Percentiles rank a stretch among this genome's conserved stretches.
Evolutionary conservation across 1,284 basidiomycete species (phyloP).

Genomic region (Ceratobasidium sp.): DNA sequence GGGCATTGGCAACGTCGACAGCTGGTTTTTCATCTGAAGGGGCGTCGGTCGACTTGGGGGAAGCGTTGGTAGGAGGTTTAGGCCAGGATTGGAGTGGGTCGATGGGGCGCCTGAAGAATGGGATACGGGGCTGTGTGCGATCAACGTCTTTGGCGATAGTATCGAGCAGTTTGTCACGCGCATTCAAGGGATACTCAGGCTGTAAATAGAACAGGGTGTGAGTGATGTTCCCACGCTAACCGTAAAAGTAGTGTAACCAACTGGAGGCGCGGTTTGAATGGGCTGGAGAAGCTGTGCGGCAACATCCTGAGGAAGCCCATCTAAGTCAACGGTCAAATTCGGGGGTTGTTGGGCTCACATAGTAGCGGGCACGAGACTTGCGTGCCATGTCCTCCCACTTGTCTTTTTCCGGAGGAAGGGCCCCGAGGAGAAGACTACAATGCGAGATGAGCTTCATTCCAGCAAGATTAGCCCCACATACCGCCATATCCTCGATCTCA

Average conservation of each 20-base stretch:
- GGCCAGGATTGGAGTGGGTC: conserved; percentile 24
- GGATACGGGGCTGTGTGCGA: conserved; percentile 45
- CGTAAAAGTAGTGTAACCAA: conserved; percentile 7
- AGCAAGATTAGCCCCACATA: conserved; percentile 10
- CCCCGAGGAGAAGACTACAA: conserved; percentile 39
- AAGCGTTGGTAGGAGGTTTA: conserved; percentile 9
- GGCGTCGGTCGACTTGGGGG: neutral
- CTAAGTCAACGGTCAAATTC: conserved; percentile 13
- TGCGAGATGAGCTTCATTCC: neutral
- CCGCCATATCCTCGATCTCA: conserved; percentile 41
- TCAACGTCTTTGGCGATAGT: conserved; percentile 48
- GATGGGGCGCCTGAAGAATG: conserved; percentile 45
- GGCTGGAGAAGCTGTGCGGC: conserved; percentile 39
- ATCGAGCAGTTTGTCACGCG: conserved; percentile 45
- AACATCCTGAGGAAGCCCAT: conserved; percentile 34
- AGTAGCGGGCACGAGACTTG: conserved; percentile 39
- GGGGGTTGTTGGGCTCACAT: conserved; percentile 36
- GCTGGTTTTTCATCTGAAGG: conserved; percentile 9
- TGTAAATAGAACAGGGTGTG: neutral
- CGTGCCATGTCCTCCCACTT: conserved; percentile 36
- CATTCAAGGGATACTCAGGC: conserved; percentile 43
- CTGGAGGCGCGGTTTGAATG: conserved; percentile 38
- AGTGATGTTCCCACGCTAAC: conserved; percentile 7
- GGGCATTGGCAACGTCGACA: conserved; percentile 33
- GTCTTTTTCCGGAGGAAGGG: conserved; percentile 41